Conservation (phyloP, 495 filamentous ascomycete genomes). For the Podospora tetraspora region DNA sequence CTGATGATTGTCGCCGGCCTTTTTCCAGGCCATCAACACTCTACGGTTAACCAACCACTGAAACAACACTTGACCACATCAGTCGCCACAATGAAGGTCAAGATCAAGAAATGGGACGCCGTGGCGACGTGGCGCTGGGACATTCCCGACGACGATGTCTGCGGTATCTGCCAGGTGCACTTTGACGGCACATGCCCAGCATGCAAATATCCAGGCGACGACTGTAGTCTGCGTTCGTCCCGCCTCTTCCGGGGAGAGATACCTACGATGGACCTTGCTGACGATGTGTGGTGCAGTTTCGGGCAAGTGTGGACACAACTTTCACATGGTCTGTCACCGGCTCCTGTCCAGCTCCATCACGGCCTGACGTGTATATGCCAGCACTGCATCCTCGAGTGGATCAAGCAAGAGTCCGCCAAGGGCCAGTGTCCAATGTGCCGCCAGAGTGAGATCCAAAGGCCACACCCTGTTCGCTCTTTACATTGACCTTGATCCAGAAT, state of each 20-base stretch:
- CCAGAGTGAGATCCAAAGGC: slow-evolving; percentile 59
- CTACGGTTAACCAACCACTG: background rate
- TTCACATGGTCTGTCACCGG: slow-evolving; percentile 72
- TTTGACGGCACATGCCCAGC: slow-evolving; percentile 97
- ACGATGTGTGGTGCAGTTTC: slow-evolving; percentile 54
- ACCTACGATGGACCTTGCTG: slow-evolving; percentile 2
- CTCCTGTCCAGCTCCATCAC: background rate
- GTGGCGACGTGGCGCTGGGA: slow-evolving; percentile 98
- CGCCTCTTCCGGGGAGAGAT: background rate
- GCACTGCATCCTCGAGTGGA: slow-evolving; percentile 96
- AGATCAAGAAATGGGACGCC: slow-evolving; percentile 84
- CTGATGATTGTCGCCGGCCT: background rate
- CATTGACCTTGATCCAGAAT: slow-evolving; percentile 42
- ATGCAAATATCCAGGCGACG: slow-evolving; percentile 96
- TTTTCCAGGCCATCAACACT: background rate
- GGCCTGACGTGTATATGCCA: slow-evolving; percentile 27
- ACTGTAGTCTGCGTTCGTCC: slow-evolving; percentile 78
- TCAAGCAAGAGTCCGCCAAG: slow-evolving; percentile 87
- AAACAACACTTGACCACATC: background rate
- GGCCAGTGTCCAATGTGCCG: slow-evolving; percentile 97
- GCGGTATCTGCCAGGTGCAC: slow-evolving; percentile 95
- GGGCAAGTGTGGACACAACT: slow-evolving; percentile 93
- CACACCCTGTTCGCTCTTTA: background rate
- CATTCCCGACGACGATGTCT: slow-evolving; percentile 95
- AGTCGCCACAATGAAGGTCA: slow-evolving; percentile 74